Base-by-base conservation (phyloP, 345 rosid genomes). In the Iberis pinnata region DNA sequence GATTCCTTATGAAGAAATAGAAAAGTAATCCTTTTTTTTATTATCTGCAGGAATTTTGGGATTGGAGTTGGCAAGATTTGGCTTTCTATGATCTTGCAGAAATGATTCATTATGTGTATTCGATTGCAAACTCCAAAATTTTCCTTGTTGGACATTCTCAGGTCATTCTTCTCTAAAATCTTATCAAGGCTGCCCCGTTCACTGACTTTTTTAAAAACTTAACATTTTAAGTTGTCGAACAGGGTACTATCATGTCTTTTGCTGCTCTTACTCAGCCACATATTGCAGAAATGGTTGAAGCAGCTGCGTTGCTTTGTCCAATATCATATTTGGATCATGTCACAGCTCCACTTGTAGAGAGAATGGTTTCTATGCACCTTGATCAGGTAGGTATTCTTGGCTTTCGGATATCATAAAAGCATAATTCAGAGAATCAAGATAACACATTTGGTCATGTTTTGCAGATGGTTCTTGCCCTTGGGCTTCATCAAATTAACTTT, bases 61-160 rank as follows among this genome's bases (percentile, higher is more conserved):
- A 90, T 31, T 90, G 92, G 92, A 90, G 95, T 71, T 90, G 96
- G 96, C 81, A 90, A 83, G 96, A 90, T 51, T 69, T 87, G 71
- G 98, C 98, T 1, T 49, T 80, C 42, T 71, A 58, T 73, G 98
- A 87, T 69, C 78, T 84, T 19, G 76, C 89, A 33, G 87, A 64
- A 78, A 84, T 84, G 95, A 47, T 90, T 43, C 39, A 24, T 45
- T 72, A 76, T 65, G 33, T 81, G 50, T 60, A 79, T 70, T 64
- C 77, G 24, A 27, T 57, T 37, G 64, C 89, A 42, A 78, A 68
- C 63, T 78, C 84, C 63, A 87, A 87, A 74, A 56, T 80, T 49
- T 80, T 82, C 49, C 57, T 87, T 71, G 95, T 84, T 71, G 98
- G 98, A 39, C 95, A 90, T 67, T 90, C 98, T 55, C 98, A 89